Conservation (phyloP, 2,329 filamentous ascomycete species). For the Diplodia seriata region DNA sequence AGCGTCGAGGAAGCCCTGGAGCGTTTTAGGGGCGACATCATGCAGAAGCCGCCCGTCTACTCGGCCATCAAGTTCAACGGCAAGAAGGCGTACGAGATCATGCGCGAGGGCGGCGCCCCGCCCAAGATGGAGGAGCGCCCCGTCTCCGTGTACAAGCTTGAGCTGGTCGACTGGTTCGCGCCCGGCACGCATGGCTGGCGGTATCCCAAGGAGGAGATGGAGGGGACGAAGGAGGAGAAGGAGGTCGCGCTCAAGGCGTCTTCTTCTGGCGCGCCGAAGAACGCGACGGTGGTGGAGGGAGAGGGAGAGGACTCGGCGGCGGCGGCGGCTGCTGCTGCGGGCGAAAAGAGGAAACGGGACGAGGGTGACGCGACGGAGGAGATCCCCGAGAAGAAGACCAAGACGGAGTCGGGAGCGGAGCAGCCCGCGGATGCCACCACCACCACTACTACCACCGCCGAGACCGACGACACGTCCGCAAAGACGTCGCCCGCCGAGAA, state of each 20-base stretch:
- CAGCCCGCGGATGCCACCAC: slow-evolving; percentile 27
- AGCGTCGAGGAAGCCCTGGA: slow-evolving; percentile 78
- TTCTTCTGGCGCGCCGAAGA: not conserved
- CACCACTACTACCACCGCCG: no score
- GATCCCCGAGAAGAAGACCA: slow-evolving; percentile 17
- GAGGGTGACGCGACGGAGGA: slow-evolving; percentile 25
- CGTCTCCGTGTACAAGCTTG: slow-evolving; percentile 78
- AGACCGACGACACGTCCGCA: not conserved
- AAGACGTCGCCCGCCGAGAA: not conserved
- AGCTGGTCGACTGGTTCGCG: slow-evolving; percentile 83
- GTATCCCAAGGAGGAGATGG: slow-evolving; percentile 82
- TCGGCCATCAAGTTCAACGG: slow-evolving; percentile 92
- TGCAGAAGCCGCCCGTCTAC: slow-evolving; percentile 91
- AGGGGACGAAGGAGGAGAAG: slow-evolving; percentile 48
- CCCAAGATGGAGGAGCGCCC: slow-evolving; percentile 84
- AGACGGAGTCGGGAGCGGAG: slow-evolving; percentile 49
- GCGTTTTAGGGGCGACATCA: slow-evolving; percentile 79
- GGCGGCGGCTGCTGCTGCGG: slow-evolving; percentile 24
- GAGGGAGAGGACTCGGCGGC: not conserved
- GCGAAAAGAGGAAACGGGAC: slow-evolving; percentile 42
- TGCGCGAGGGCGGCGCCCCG: slow-evolving; percentile 83
- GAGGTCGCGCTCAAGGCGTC: slow-evolving; percentile 30
- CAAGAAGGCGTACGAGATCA: slow-evolving; percentile 95
- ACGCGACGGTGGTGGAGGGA: not conserved
- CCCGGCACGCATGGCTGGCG: slow-evolving; percentile 79